Conservation (phyloP, 202 grass and related monocot genomes). For the Bolboschoenoplectus hybrid region DNA sequence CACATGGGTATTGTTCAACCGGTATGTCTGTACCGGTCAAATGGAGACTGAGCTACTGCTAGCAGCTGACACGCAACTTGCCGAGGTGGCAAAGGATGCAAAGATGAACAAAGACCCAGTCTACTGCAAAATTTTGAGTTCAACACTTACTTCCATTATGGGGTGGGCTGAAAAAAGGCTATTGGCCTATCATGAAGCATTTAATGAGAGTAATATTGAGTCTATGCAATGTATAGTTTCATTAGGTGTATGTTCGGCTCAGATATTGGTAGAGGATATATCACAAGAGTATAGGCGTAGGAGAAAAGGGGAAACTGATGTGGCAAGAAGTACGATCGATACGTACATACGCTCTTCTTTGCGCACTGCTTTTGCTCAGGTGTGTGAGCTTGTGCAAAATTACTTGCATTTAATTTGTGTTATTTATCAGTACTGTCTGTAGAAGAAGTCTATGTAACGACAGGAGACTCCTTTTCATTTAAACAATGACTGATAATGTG, state of each 20-base stretch:
- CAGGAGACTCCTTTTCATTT: not conserved
- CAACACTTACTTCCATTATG: constrained; percentile 90
- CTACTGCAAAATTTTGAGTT: constrained; percentile 90
- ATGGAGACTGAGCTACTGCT: constrained; percentile 79
- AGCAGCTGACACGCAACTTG: constrained; percentile 78
- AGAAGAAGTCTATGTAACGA: not conserved
- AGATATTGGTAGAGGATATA: constrained; percentile 91
- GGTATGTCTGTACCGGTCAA: constrained; percentile 72
- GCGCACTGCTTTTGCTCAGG: constrained; percentile 91
- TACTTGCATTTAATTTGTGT: constrained; percentile 18
- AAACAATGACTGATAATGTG: constrained; percentile 31
- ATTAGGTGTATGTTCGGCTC: constrained; percentile 82
- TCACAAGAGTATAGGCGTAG: constrained; percentile 76
- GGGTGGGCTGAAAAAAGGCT: constrained; percentile 97
- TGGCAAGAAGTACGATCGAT: constrained; percentile 77
- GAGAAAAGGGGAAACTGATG: constrained; percentile 70
- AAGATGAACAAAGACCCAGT: constrained; percentile 87
- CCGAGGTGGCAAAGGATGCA: constrained; percentile 88
- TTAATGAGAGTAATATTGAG: constrained; percentile 79
- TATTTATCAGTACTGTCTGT: constrained; percentile 29
- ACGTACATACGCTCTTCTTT: constrained; percentile 91
- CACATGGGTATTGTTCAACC: constrained; percentile 92
- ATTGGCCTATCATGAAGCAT: constrained; percentile 93
- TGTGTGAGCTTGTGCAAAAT: constrained; percentile 43
- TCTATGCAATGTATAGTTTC: constrained; percentile 94